phyloP scores from a whole-genome alignment of 257 asterid genomes.

The Nicotiana attenuata region DNA sequence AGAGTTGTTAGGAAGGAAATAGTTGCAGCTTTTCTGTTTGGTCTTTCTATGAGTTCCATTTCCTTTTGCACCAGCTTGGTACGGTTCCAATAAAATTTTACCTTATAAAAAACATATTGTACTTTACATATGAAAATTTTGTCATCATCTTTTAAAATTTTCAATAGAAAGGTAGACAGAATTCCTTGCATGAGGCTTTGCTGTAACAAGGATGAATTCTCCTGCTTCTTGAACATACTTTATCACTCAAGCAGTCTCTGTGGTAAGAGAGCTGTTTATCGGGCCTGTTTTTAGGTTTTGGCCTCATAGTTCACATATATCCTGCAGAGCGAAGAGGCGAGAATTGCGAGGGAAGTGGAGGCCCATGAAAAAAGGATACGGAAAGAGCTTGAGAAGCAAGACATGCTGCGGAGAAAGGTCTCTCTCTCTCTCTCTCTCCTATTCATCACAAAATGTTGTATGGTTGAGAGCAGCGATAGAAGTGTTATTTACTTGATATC shows the following conservation, averaged over 20 bases:
- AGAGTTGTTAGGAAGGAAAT: too few relatives aligned
- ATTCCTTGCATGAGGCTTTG: neutral
- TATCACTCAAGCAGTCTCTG: neutral
- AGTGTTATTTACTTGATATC: neutral
- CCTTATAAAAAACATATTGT: neutral
- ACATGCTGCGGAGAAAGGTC: constrained; percentile 62
- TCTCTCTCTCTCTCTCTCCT: constrained; percentile 13
- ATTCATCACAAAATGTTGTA: neutral
- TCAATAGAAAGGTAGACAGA: neutral
- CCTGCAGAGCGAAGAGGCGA: constrained; percentile 69
- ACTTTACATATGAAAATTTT: neutral
- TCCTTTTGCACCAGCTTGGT: too few relatives aligned
- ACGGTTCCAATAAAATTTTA: too few relatives aligned
- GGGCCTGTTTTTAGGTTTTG: neutral
- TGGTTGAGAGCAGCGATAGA: neutral
- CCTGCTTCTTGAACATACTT: neutral
- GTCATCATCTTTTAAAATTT: neutral
- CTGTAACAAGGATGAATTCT: neutral
- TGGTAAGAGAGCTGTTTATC: neutral
- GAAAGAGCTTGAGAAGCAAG: constrained; percentile 89
- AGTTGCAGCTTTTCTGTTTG: too few relatives aligned
- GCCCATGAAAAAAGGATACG: constrained; percentile 82
- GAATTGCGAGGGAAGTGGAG: constrained; percentile 78
- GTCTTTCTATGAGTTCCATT: too few relatives aligned
- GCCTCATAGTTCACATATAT: constrained; percentile 5